These are phyloP conservation scores for Kodamaea sp. DNA, from an alignment of 1,139 yeast genomes.

Conservation along the genomic window DNA sequence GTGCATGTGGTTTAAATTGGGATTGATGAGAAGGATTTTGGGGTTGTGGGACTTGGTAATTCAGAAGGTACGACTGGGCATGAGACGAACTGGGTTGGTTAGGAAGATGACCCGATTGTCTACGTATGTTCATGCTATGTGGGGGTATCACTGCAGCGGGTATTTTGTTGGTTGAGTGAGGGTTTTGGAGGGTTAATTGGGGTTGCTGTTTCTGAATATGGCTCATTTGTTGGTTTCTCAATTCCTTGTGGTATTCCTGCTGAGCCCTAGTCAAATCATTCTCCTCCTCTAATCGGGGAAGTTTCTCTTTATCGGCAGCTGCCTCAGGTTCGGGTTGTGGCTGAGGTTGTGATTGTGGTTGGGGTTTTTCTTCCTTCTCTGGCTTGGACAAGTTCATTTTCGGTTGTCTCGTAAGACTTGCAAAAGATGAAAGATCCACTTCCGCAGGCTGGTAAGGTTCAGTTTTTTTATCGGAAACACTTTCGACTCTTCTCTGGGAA, in stretches of 20 bases:
- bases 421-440: conserved; percentile 51
- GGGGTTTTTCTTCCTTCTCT: conserved; percentile 1
- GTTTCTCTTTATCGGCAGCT: conserved; percentile 4
- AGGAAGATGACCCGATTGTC: conserved; percentile 14
- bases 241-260: conserved; percentile 6
- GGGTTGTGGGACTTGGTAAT: conserved; percentile 2
- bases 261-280: conserved; percentile 3
- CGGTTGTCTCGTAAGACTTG: conserved; percentile 50
- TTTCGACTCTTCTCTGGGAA: conserved; percentile 13
- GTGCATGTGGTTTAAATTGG: neutral
- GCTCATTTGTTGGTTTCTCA: conserved; percentile 5
- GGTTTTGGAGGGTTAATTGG: neutral
- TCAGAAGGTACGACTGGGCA: conserved; percentile 4
- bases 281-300: conserved; percentile 12
- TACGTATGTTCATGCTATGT: conserved; percentile 22
- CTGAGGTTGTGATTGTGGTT: neutral
- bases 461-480: conserved; percentile 6
- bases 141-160: conserved; percentile 32
- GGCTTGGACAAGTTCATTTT: conserved; percentile 15
- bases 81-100: neutral
- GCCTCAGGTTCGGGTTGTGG: too few species aligned
- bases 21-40: conserved; percentile 1
- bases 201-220: conserved; percentile 3
- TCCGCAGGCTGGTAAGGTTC: conserved; percentile 57
- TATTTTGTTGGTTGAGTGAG: conserved; percentile 7